Percentiles rank a stretch among this genome's conserved stretches.
These are phyloP conservation scores for Crucihimalaya himalaica DNA, from an alignment of 345 rosid species.

Conservation along the genomic window DNA sequence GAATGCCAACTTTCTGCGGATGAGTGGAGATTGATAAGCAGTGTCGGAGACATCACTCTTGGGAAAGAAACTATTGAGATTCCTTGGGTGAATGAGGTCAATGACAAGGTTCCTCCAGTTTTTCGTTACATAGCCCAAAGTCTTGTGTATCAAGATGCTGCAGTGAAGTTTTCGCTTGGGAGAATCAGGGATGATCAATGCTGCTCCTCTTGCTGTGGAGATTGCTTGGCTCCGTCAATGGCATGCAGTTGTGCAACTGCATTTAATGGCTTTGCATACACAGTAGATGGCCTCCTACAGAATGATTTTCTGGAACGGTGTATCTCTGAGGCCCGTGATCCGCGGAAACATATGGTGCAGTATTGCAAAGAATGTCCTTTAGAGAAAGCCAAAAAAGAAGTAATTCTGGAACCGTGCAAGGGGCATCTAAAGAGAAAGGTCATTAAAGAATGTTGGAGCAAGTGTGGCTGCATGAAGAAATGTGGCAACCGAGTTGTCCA, in stretches of 20 bases:
- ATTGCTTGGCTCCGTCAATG: conserved; percentile 59
- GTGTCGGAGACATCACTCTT: conserved; percentile 57
- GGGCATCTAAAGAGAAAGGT: conserved; percentile 79
- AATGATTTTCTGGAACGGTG: conserved; percentile 68
- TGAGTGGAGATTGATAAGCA: conserved; percentile 53
- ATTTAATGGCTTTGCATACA: conserved; percentile 56
- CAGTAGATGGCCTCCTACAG: conserved; percentile 54
- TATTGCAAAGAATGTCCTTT: conserved; percentile 72
- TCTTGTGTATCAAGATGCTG: conserved; percentile 58
- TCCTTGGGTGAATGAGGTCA: conserved; percentile 77
- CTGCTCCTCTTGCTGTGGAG: conserved; percentile 66
- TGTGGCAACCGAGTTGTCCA: conserved; percentile 95
- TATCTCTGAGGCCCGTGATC: conserved; percentile 57
- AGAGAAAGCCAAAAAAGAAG: conserved; percentile 58
- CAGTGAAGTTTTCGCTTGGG: conserved; percentile 61
- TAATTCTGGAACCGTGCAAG: conserved; percentile 66
- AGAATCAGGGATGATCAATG: conserved; percentile 55
- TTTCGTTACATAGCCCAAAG: conserved; percentile 67
- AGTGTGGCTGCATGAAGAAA: conserved; percentile 73
- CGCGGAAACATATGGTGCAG: conserved; percentile 50
- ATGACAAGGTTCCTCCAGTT: conserved; percentile 52
- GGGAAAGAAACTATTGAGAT: conserved; percentile 73
- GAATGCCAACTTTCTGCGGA: conserved; percentile 49
- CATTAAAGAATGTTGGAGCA: conserved; percentile 89
- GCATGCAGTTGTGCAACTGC: conserved; percentile 62